These are phyloP conservation scores for Piloderma croceum DNA, from an alignment of 768 basidiomycete genomes.

Conservation along the genomic window DNA sequence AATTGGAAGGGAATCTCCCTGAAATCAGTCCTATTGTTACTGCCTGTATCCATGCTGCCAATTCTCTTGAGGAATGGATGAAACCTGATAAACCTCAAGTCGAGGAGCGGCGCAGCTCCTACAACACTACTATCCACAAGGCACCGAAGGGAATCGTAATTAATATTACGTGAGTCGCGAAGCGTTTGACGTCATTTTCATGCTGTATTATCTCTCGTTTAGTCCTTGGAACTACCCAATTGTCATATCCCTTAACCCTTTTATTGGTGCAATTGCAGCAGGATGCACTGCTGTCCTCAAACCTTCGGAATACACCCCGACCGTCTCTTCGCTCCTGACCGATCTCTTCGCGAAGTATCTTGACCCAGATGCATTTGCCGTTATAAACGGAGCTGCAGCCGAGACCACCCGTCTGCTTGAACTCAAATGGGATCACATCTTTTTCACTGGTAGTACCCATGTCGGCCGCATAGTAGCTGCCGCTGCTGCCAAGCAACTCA, in stretches of 20 bases:
- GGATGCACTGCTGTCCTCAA: constrained; percentile 68
- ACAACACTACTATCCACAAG: constrained; percentile 50
- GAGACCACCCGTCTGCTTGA: constrained; percentile 34
- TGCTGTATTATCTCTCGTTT: not conserved
- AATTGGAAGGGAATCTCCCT: constrained; percentile 30
- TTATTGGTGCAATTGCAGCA: constrained; percentile 68
- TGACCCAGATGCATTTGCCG: constrained; percentile 42
- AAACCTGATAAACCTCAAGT: constrained; percentile 34
- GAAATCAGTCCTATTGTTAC: constrained; percentile 45
- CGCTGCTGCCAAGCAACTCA: constrained; percentile 50
- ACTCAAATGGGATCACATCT: constrained; percentile 34
- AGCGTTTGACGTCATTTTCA: constrained; percentile 6
- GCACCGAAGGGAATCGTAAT: constrained; percentile 58
- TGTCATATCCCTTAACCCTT: constrained; percentile 48
- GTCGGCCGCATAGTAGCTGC: constrained; percentile 45
- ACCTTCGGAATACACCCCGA: constrained; percentile 55
- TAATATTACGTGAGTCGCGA: constrained; percentile 50
- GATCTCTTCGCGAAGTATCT: constrained; percentile 53
- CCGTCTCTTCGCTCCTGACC: constrained; percentile 44
- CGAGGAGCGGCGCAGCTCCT: constrained; percentile 41
- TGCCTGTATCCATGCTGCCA: constrained; percentile 37
- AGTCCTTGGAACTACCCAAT: constrained; percentile 70
- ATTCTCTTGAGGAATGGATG: constrained; percentile 55
- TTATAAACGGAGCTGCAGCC: constrained; percentile 44
- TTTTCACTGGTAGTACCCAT: constrained; percentile 29